Percentiles rank a stretch among this genome's conserved stretches.
phyloP scores from a whole-genome alignment of 306 rosid genomes.

The Dryas alaskensis region DNA sequence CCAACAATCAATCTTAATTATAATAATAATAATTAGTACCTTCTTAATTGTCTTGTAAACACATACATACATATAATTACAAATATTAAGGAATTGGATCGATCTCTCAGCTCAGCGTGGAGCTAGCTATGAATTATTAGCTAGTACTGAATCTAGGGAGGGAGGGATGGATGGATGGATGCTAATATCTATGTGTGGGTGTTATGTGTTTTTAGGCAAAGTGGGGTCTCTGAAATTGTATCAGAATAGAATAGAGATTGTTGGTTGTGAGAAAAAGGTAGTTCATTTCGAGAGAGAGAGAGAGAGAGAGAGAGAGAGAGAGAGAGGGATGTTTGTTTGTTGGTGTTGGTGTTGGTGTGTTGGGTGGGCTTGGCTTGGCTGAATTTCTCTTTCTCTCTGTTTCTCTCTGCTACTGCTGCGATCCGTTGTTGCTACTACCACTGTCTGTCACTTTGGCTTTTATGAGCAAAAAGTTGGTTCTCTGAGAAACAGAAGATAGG shows the following conservation, averaged over 20 bases:
- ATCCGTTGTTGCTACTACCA: neutral
- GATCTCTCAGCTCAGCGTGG: neutral
- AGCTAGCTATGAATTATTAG: neutral
- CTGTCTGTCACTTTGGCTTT: constrained; percentile 2
- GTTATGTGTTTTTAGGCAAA: constrained; percentile 38
- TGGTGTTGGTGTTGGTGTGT: neutral
- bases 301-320: no score
- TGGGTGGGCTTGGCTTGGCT: neutral
- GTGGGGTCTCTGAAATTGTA: constrained; percentile 56
- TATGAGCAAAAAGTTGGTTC: neutral
- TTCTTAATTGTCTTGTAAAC: no score
- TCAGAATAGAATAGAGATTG: constrained; percentile 16
- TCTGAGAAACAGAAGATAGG: constrained; percentile 3
- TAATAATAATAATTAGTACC: no score
- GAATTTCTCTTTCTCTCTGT: no score
- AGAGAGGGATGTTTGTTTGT: no score
- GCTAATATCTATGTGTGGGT: constrained; percentile 32
- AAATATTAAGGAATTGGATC: neutral
- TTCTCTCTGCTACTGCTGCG: neutral
- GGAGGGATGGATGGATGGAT: neutral
- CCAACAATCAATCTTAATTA: no score
- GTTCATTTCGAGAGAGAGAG: neutral
- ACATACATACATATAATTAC: no score
- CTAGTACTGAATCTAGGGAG: neutral
- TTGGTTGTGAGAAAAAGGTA: neutral